phyloP scores from a whole-genome alignment of 179 eudicot species.

The Drosera spatulata region DNA sequence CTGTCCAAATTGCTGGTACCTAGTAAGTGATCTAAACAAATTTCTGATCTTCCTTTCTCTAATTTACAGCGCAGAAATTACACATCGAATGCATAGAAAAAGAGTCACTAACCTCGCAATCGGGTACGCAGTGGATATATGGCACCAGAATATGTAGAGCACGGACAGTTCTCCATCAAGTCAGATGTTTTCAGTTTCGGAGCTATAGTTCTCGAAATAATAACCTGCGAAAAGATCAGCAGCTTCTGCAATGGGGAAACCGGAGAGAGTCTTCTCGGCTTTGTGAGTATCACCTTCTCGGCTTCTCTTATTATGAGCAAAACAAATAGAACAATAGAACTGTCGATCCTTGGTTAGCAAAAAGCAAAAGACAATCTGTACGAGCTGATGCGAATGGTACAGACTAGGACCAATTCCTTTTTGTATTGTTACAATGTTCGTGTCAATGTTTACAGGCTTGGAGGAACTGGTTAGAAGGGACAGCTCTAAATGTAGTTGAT shows the following conservation, averaged over 20 bases:
- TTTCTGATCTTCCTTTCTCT: not conserved
- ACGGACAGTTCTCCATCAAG: too few species aligned
- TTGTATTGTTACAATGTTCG: too few species aligned
- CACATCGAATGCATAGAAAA: not conserved
- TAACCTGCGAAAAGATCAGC: not conserved
- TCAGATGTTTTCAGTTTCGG: constrained; percentile 8
- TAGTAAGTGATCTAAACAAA: not conserved
- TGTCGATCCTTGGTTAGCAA: too few species aligned
- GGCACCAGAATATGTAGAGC: not conserved
- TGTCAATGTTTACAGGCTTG: constrained; percentile 5
- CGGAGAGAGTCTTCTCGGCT: not conserved
- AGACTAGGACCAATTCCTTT: too few species aligned
- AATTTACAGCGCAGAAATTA: not conserved
- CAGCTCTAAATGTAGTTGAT: constrained; percentile 4
- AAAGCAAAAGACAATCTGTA: too few species aligned
- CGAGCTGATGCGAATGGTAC: too few species aligned
- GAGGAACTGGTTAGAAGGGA: constrained; percentile 7
- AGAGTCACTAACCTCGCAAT: not conserved
- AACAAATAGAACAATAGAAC: too few species aligned
- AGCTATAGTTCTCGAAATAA: constrained; percentile 7
- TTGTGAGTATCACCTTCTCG: not conserved
- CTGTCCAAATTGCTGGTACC: constrained; percentile 7
- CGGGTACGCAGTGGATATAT: not conserved
- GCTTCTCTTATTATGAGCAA: not conserved
- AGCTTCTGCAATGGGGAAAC: not conserved